phyloP scores from a whole-genome alignment of 2,329 filamentous ascomycete species.

The Calonectria henricotiae region DNA sequence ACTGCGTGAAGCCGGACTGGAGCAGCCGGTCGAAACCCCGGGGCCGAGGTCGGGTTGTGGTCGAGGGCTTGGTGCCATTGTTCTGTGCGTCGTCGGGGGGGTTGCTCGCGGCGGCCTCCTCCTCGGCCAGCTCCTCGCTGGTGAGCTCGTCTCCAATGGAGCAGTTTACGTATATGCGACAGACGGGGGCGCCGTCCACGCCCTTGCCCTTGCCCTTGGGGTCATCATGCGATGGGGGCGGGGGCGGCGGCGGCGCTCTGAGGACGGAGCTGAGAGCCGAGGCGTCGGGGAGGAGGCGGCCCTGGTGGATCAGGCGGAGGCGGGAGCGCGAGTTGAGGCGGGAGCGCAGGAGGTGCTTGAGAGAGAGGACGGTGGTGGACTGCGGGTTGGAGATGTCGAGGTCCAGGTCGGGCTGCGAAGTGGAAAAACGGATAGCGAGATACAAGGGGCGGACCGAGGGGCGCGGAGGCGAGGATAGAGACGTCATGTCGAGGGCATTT shows the following conservation, averaged over 20 bases:
- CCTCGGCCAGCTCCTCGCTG: slow-evolving; percentile 77
- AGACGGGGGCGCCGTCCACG: slow-evolving; percentile 65
- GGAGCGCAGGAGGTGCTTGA: slow-evolving; percentile 87
- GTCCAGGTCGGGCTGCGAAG: slow-evolving; percentile 85
- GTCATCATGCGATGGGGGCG: slow-evolving; percentile 62
- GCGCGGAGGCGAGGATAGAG: slow-evolving; percentile 42
- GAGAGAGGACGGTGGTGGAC: slow-evolving; percentile 80
- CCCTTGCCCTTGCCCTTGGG: slow-evolving; percentile 73
- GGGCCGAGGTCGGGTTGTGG: slow-evolving; percentile 56
- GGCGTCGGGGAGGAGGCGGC: slow-evolving; percentile 86
- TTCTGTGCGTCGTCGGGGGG: slow-evolving; percentile 66
- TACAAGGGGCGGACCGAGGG: slow-evolving; percentile 69
- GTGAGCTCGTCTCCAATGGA: slow-evolving; percentile 86
- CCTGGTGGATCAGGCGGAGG: slow-evolving; percentile 91
- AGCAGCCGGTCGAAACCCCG: slow-evolving; percentile 92
- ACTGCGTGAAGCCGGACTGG: slow-evolving; percentile 83
- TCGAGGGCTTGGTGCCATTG: slow-evolving; percentile 55
- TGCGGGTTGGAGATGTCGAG: slow-evolving; percentile 81
- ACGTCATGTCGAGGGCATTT: slow-evolving; percentile 54
- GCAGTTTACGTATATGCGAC: slow-evolving; percentile 92
- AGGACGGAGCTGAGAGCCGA: slow-evolving; percentile 80
- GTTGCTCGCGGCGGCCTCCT: slow-evolving; percentile 68
- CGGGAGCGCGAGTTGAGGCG: slow-evolving; percentile 80
- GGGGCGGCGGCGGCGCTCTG: slow-evolving; percentile 74
- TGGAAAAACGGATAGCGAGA: slow-evolving; percentile 92